These are phyloP conservation scores for Draba incana DNA, from an alignment of 345 rosid species.

Conservation along the genomic window DNA sequence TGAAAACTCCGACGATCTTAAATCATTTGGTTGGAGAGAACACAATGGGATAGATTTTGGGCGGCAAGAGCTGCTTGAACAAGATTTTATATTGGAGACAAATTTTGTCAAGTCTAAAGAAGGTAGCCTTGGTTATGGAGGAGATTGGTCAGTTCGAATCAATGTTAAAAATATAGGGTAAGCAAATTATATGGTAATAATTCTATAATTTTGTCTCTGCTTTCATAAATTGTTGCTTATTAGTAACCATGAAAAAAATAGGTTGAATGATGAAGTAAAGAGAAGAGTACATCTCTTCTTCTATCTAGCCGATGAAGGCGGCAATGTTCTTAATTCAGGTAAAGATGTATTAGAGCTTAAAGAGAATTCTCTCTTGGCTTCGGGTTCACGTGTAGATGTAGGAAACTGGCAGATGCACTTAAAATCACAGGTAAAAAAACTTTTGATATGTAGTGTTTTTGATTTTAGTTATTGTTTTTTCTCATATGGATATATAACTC, in stretches of 20 bases:
- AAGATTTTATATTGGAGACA: slow-evolving; percentile 63
- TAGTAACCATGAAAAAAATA: slow-evolving; percentile 31
- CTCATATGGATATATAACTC: slow-evolving; percentile 26
- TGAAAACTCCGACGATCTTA: slow-evolving; percentile 69
- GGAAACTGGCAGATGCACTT: slow-evolving; percentile 91
- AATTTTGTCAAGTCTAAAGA: slow-evolving; percentile 79
- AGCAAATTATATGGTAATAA: slow-evolving; percentile 15
- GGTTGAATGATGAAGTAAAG: slow-evolving; percentile 52
- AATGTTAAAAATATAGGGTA: slow-evolving; percentile 57
- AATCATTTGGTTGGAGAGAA: slow-evolving; percentile 77
- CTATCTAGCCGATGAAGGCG: slow-evolving; percentile 87
- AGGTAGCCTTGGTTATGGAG: slow-evolving; percentile 85
- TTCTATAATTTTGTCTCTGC: not conserved
- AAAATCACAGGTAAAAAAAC: slow-evolving; percentile 56
- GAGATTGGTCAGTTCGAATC: slow-evolving; percentile 88
- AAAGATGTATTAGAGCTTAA: slow-evolving; percentile 38
- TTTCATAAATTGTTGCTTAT: not conserved
- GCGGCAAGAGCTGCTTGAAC: slow-evolving; percentile 70
- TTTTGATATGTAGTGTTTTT: not conserved
- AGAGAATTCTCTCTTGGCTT: slow-evolving; percentile 61
- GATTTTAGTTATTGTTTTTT: not conserved
- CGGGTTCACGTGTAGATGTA: slow-evolving; percentile 65
- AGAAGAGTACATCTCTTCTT: slow-evolving; percentile 69
- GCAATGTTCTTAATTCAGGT: slow-evolving; percentile 56
- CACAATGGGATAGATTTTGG: slow-evolving; percentile 95